These are phyloP conservation scores for Mycena sanguinolenta DNA, from an alignment of 768 basidiomycete species.

Conservation along the genomic window DNA sequence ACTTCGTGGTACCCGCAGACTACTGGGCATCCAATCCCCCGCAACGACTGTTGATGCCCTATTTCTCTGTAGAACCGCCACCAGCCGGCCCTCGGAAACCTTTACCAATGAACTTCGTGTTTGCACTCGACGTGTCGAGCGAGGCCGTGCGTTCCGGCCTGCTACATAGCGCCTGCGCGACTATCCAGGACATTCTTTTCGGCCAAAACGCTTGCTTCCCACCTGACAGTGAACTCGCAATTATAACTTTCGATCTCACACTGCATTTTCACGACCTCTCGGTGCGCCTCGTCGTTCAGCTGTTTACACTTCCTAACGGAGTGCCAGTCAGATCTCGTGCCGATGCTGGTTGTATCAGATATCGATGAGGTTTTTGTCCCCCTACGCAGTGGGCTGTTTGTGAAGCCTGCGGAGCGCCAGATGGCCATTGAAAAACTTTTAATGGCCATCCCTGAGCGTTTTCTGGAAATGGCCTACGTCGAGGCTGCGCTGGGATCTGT, in stretches of 20 bases:
- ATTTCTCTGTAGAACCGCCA: conserved; percentile 64
- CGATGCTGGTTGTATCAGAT: conserved; percentile 88
- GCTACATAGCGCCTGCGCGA: conserved; percentile 72
- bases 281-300: conserved; percentile 61
- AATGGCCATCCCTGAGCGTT: conserved; percentile 71
- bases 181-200: conserved; percentile 74
- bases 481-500: conserved; percentile 85
- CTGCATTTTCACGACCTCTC: conserved; percentile 93
- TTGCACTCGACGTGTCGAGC: conserved; percentile 87
- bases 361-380: conserved; percentile 95
- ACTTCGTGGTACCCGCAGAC: conserved; percentile 84
- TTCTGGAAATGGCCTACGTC: conserved; percentile 59
- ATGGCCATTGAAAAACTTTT: conserved; percentile 76
- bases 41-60: conserved; percentile 64
- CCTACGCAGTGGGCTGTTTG: conserved; percentile 78
- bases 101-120: conserved; percentile 80
- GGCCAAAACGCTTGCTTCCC: conserved; percentile 71
- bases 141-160: conserved; percentile 80
- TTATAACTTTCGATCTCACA: conserved; percentile 84
- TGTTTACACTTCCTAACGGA: conserved; percentile 33
- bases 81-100: conserved; percentile 65
- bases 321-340: conserved; percentile 61
- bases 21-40: conserved; percentile 89
- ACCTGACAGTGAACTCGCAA: conserved; percentile 69
- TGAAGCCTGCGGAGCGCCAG: conserved; percentile 76